Conservation (phyloP, 1,284 basidiomycete genomes). For the Apiotrichum montevideense region DNA sequence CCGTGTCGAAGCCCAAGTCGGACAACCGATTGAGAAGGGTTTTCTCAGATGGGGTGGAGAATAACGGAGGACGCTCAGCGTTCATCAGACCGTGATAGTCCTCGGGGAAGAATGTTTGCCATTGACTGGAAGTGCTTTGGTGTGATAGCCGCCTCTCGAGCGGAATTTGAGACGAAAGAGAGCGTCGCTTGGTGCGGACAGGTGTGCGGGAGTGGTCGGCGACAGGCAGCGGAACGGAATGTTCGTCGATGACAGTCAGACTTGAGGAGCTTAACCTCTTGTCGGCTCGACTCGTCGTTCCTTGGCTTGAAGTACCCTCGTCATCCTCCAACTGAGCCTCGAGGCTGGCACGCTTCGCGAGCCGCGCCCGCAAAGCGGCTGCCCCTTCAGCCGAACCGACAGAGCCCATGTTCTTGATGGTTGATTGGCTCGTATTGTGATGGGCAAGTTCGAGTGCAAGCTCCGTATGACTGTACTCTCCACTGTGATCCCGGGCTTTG, state of each 20-base stretch:
- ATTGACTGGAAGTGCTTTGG: slow-evolving; percentile 30
- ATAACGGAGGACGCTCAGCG: slow-evolving; percentile 68
- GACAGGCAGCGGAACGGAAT: slow-evolving; percentile 39
- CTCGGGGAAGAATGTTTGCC: slow-evolving; percentile 40
- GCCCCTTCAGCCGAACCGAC: slow-evolving; percentile 1
- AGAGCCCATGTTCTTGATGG: slow-evolving; percentile 35
- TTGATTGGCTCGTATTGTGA: slow-evolving; percentile 48
- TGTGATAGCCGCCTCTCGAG: slow-evolving; percentile 45
- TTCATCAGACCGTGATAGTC: slow-evolving; percentile 66
- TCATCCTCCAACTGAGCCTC: slow-evolving; percentile 39
- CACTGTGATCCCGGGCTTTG: slow-evolving; percentile 25
- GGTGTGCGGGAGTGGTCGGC: slow-evolving; percentile 67
- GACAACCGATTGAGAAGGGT: slow-evolving; percentile 71
- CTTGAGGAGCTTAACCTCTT: slow-evolving; percentile 46
- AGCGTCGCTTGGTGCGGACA: slow-evolving; percentile 86
- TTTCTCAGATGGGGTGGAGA: slow-evolving; percentile 76
- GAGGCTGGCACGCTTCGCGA: slow-evolving; percentile 16
- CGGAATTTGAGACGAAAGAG: slow-evolving; percentile 69
- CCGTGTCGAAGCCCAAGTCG: slow-evolving; percentile 79
- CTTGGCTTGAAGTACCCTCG: slow-evolving; percentile 4
- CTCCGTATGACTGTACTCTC: slow-evolving; percentile 35
- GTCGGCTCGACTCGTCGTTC: slow-evolving; percentile 7
- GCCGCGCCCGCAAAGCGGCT: neutral
- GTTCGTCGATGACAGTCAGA: slow-evolving; percentile 30
- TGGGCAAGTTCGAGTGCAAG: slow-evolving; percentile 36